Evolutionary conservation across 164 flowering plant genomes (phyloP), one percentile per base, ranked within the genome.

Genomic region (Annona cherimola): DNA sequence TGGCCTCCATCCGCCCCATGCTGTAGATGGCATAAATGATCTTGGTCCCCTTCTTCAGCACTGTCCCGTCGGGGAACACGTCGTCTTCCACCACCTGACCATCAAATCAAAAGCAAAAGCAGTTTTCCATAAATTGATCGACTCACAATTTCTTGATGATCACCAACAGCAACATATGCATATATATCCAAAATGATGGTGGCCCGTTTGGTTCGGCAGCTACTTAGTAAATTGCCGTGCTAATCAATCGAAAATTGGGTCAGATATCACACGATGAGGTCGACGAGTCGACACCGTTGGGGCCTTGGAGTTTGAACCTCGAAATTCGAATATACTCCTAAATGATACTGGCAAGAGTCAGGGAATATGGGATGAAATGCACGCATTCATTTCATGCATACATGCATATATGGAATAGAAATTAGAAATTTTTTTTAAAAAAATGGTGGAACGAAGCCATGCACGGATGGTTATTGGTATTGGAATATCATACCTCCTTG

Each of bases 1-100:
- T 85, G 66, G 79, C 77, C 65, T 89, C 93, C 97, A 90, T 95
- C 68, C 99, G 73, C 50, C 98, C 99, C 99, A 95, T 95, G 40
- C 93, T 68, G 68, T 91, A 91, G 6, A 95, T 90, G n/a, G 91
- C 88, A 55, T 93, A 93, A 4, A 95, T 76, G 9, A 95, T 90
- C 79, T 90, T 95, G 7, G 93, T 89, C 72, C 98, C 98, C 74
- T 86, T 91, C 82, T 86, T 90, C 39, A 95, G 68, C 5, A 79
- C 65, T 2, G 93, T 91, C 9, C 99, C 99, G 65, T 91, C 97
- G 0, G 99, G 99, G 69, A 95, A 90, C 9, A 77, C 78, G 39
- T 92, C 98, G 59, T 93, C 97, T 80, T 90, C 89, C 46, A 84
- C 61, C 9, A 90, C 99, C 99, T 94, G 42, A 5, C 4, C 59